Base-by-base conservation (phyloP, 805 yeast species). In the Ogataea neopini region DNA sequence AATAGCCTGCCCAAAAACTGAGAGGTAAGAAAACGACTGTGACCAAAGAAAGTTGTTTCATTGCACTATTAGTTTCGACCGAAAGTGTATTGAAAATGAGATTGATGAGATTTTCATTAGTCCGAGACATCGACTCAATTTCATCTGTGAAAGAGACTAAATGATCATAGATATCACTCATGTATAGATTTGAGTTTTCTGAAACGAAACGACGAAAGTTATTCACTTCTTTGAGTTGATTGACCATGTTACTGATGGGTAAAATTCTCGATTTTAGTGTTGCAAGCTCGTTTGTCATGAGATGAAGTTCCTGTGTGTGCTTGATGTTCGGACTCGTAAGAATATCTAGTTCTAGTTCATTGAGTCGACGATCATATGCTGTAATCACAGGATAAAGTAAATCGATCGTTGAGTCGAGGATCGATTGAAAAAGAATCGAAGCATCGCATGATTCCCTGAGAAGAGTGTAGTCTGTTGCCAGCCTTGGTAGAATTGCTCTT, bases 1-100 rank as follows among this genome's bases (percentile, higher is more conserved):
- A 81, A 57, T 79, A 81, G 10, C 85, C 84, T 1, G 84, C 79
- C 73, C 82, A 70, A 56, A 81, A 81, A 4, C 81, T 73, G 45
- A 81, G 58, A 4, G 86, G 86, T 32, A 81, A 66, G 54, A 81
- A 80, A 11, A 81, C 72, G 11, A 81, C 84, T 1, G 84, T 76
- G 8, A 81, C 77, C 32, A 81, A 58, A 6, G 84, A 76, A 36
- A 81, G 65, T 58, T 74, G 72, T 44, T 72, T 70, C 74, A 81
- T 80, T 4, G 84, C 73, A 51, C 71, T 77, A 51, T 79, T 77
- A 2, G 81, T 77, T 38, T 76, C 76, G 9, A 77, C 77, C 1
- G 82, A 74, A 34, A 80, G 73, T 3, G 83, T 80, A 52, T 81
- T 81, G 67, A 80, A 81, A 8, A 79, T 75, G 46, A 81, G 59